Evolutionary conservation across 2,329 filamentous ascomycete species (phyloP).

Genomic region (Cladosporium colombiae): DNA sequence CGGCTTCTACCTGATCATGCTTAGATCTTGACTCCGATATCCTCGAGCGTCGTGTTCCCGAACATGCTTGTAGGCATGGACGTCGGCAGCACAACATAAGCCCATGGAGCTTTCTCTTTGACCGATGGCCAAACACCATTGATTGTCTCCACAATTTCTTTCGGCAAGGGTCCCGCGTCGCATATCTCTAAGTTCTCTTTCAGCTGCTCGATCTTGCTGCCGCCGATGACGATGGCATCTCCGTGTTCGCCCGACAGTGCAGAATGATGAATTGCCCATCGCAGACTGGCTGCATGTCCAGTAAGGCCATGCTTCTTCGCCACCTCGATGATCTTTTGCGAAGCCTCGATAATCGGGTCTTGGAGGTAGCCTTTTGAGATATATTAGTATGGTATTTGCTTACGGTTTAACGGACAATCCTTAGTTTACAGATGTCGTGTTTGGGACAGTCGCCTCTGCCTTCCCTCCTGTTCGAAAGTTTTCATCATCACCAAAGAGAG

Average conservation of each 20-base stretch:
- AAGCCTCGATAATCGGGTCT: constrained; percentile 15
- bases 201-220: constrained; percentile 40
- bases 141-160: constrained; percentile 43
- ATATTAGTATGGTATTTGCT: neutral
- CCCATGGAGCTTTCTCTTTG: constrained; percentile 14
- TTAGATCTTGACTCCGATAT: constrained; percentile 1
- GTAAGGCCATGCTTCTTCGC: constrained; percentile 15
- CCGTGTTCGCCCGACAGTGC: constrained; percentile 32
- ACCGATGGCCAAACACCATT: constrained; percentile 39
- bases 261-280: constrained; percentile 51
- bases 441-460: neutral
- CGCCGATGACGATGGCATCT: constrained; percentile 46
- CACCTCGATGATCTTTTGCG: neutral
- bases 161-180: constrained; percentile 44
- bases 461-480: neutral
- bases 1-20: constrained; percentile 29
- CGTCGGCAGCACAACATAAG: neutral
- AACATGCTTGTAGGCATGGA: neutral
- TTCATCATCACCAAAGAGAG: neutral
- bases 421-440: neutral
- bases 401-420: neutral
- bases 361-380: neutral
- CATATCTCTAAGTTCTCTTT: constrained; percentile 42
- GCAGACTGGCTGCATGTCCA: constrained; percentile 43
- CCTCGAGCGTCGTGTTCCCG: neutral